A percentile compares a stretch with the other conserved stretches of the same genome.
Conservation (phyloP, 2,329 filamentous ascomycete species). For the Aureobasidium sp. region DNA sequence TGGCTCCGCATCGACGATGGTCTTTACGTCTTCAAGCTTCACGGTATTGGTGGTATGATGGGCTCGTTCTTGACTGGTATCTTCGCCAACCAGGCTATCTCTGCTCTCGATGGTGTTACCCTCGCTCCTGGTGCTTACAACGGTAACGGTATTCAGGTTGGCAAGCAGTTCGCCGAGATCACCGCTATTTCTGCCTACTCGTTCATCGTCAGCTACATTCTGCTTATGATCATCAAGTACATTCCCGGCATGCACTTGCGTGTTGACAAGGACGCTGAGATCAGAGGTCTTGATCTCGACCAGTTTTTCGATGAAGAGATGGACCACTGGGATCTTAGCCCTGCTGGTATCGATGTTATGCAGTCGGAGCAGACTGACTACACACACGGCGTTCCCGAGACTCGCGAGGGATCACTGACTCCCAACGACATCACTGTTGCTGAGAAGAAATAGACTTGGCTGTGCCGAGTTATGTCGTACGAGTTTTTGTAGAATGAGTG, state of each 20-base stretch:
- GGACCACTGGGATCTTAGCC: slow-evolving; percentile 23
- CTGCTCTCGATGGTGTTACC: slow-evolving; percentile 42
- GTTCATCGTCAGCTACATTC: slow-evolving; percentile 43
- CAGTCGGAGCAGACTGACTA: not conserved
- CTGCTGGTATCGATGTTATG: slow-evolving; percentile 9
- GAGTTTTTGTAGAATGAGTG: not conserved
- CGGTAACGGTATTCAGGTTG: slow-evolving; percentile 47
- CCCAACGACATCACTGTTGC: not conserved
- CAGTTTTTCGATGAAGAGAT: slow-evolving; percentile 52
- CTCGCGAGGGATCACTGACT: not conserved
- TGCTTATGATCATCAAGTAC: slow-evolving; percentile 47
- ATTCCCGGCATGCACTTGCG: slow-evolving; percentile 47
- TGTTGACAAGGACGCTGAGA: slow-evolving; percentile 47
- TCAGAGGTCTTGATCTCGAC: slow-evolving; percentile 45
- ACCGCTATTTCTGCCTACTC: slow-evolving; percentile 45
- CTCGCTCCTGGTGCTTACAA: slow-evolving; percentile 43
- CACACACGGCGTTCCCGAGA: not conserved
- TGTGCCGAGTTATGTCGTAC: not conserved
- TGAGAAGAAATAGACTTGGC: not conserved
- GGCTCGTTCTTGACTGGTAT: slow-evolving; percentile 51
- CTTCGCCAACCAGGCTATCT: slow-evolving; percentile 43
- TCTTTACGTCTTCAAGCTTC: slow-evolving; percentile 52
- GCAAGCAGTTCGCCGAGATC: slow-evolving; percentile 49
- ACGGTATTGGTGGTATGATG: slow-evolving; percentile 49
- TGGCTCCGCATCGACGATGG: slow-evolving; percentile 50